Conservation (phyloP, 176 grass and related monocot species). For the Carex littledalei region DNA sequence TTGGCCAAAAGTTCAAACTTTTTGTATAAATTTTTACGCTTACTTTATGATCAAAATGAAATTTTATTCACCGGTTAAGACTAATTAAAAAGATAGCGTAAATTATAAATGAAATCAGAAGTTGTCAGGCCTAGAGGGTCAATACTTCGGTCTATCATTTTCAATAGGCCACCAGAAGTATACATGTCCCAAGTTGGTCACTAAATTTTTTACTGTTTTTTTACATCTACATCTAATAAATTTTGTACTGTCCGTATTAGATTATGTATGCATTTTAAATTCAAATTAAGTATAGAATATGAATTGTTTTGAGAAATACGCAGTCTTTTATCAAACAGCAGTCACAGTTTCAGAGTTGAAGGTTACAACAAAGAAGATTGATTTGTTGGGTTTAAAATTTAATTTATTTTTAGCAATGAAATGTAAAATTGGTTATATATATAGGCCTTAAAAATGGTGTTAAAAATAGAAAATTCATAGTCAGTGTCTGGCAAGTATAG, state of each 20-base stretch:
- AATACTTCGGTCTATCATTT: not conserved
- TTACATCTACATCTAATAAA: not conserved
- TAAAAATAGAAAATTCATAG: not conserved
- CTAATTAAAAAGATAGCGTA: too few species aligned
- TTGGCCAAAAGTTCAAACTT: too few species aligned
- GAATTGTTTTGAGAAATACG: not conserved
- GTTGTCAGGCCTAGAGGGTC: not conserved
- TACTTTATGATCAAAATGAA: too few species aligned
- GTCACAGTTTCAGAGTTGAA: not conserved
- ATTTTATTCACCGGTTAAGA: too few species aligned
- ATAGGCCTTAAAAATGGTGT: not conserved
- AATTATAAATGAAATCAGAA: too few species aligned
- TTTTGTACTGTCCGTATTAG: not conserved
- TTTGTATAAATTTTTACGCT: too few species aligned
- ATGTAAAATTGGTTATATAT: not conserved
- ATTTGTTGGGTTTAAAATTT: not conserved
- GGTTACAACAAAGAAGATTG: not conserved
- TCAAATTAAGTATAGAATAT: not conserved
- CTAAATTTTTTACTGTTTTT: not conserved
- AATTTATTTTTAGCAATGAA: not conserved
- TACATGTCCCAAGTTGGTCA: not conserved
- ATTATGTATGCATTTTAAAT: not conserved
- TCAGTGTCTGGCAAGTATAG: not conserved
- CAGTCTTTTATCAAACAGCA: not conserved
- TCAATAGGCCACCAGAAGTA: not conserved